A percentile compares a stretch with the other conserved stretches of the same genome.
These are phyloP conservation scores for Tetraselmis striata DNA, from an alignment of 139 green algal genomes.

Conservation along the genomic window DNA sequence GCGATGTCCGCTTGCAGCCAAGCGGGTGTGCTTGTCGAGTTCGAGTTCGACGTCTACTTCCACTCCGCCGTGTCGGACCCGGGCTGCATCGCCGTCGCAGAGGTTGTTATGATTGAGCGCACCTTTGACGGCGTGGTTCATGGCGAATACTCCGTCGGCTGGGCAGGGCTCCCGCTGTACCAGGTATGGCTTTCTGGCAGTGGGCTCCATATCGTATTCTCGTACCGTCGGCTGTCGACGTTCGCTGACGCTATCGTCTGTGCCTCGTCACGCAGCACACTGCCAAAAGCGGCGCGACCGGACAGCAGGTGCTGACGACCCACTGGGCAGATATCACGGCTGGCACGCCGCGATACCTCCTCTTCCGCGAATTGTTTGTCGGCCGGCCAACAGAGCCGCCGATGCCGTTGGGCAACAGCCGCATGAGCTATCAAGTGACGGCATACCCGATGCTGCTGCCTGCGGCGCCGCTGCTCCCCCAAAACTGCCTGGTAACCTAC, in stretches of 20 bases:
- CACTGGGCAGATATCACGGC: conserved; percentile 6
- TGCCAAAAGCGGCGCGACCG: too few relatives aligned
- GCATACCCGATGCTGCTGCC: conserved; percentile 38
- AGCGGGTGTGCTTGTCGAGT: conserved; percentile 31
- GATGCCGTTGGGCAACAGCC: conserved; percentile 38
- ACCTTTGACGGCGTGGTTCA: conserved; percentile 31
- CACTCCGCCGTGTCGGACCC: conserved; percentile 35
- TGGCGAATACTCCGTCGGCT: conserved; percentile 46
- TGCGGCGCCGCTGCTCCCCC: conserved; percentile 41
- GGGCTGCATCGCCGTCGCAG: conserved; percentile 44
- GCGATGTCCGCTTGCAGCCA: too few relatives aligned
- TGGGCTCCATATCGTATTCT: too few relatives aligned
- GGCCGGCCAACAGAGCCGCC: conserved; percentile 12
- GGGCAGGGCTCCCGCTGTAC: conserved; percentile 51
- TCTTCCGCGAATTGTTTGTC: conserved; percentile 28
- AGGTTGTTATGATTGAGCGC: conserved; percentile 48
- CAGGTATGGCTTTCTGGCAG: conserved; percentile 13
- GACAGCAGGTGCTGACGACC: too few relatives aligned
- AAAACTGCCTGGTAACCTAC: conserved; percentile 54
- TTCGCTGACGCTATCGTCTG: too few relatives aligned
- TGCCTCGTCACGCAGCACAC: too few relatives aligned
- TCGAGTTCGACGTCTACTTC: conserved; percentile 52
- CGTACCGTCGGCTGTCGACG: too few relatives aligned
- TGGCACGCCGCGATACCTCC: conserved; percentile 55
- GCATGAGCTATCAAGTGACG: conserved; percentile 41